Base-by-base conservation (phyloP, 1,284 basidiomycete genomes). In the Ustilago cynodontis region DNA sequence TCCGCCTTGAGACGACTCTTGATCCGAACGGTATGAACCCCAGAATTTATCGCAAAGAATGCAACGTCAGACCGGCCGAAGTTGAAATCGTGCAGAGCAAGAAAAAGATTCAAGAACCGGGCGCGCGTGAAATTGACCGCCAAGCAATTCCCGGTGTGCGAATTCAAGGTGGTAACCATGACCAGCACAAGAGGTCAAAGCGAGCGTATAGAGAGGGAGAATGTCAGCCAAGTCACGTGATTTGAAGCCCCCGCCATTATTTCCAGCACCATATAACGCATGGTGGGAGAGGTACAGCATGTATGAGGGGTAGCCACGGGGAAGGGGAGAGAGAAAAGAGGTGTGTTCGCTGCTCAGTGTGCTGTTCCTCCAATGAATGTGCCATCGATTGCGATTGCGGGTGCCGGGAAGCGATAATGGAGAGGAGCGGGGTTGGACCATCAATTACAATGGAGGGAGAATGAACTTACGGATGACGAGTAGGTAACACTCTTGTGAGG, bases 401-500 rank as follows among this genome's bases (percentile, higher is more conserved):
- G n/a, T n/a, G n/a, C n/a, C n/a, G 3, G 45, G 3, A 35, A 29
- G 50, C 37, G 8, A 28, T 22, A 43, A 56, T 7, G 16, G 49
- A 20, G n/a, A 59, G 56, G 28, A 28, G 16, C 18, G 16, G 28
- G 22, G 50, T 20, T 26, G n/a, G 2, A 18, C 28, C 31, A 50
- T 50, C 47, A 39, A 39, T 24, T 8, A 24, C 45, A 8, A 50
- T 6, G 31, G n/a, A 11, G 49, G 33, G 29, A 20, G 49, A 35
- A 31, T 33, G 13, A 45, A 78, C 75, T 78, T 73, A 78, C 75
- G 22, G 73, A 74, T 47, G 73, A 65, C 9, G 47, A 49, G 43
- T 59, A 50, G 7, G 77, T 65, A 33, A 55, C 43, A 26, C 74
- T 80, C 22, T 59, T 50, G 57, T 81, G 80, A 24, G 83, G 82